A percentile compares a stretch with the other conserved stretches of the same genome.
Conservation (phyloP, 257 asterid species). For the Solanum piurae region DNA sequence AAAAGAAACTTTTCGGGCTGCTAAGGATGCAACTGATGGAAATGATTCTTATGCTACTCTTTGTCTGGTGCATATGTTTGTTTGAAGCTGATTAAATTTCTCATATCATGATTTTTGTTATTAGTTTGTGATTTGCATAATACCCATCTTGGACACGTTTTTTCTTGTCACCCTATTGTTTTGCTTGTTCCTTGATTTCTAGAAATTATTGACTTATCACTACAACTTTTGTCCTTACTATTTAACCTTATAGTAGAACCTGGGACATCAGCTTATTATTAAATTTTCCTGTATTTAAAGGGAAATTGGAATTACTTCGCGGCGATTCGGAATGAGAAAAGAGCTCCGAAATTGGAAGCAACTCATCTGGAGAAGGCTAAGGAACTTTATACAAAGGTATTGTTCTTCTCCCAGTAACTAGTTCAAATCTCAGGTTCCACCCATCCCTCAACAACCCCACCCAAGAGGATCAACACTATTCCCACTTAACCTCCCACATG, state of each 20-base stretch:
- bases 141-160: neutral
- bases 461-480: neutral
- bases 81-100: neutral
- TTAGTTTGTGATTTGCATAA: neutral
- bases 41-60: conserved; percentile 92
- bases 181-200: neutral
- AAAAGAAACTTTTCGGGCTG: conserved; percentile 83
- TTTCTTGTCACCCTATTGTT: neutral
- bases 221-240: neutral
- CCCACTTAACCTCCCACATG: neutral
- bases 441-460: neutral
- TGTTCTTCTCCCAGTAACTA: conserved; percentile 3
- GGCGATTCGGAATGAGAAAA: conserved; percentile 66
- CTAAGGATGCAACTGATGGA: conserved; percentile 67
- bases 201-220: neutral
- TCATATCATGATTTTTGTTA: neutral
- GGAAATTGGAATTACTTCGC: conserved; percentile 96
- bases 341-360: conserved; percentile 89
- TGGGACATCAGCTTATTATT: conserved; percentile 10
- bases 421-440: conserved; percentile 6
- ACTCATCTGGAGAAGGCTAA: conserved; percentile 96
- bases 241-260: conserved; percentile 1
- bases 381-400: conserved; percentile 89
- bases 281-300: conserved; percentile 26
- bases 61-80: conserved; percentile 59